These are phyloP conservation scores for Rhododendron vialii DNA, from an alignment of 148 eudicot species.

Conservation along the genomic window DNA sequence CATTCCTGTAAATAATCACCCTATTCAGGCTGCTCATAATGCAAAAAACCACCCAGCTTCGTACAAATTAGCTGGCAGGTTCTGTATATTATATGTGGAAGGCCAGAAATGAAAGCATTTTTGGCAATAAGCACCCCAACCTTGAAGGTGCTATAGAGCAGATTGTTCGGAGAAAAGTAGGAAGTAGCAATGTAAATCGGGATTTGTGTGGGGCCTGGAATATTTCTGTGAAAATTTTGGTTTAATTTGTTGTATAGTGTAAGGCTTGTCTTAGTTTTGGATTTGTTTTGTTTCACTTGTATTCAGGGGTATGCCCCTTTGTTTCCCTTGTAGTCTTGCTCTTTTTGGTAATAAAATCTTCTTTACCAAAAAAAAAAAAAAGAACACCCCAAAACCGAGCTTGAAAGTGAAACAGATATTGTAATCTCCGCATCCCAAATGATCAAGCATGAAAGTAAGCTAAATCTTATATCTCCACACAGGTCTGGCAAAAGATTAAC, in stretches of 20 bases:
- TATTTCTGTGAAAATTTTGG: not conserved
- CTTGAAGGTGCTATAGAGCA: not conserved
- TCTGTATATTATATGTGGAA: not conserved
- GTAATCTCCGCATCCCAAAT: not conserved
- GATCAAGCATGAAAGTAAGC: not conserved
- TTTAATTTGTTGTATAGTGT: not conserved
- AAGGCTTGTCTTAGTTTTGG: not conserved
- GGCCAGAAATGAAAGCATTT: not conserved
- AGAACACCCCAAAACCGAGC: not conserved
- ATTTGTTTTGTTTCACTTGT: not conserved
- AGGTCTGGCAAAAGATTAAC: slow-evolving; percentile 17
- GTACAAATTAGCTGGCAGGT: not conserved
- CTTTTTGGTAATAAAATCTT: not conserved
- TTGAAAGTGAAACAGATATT: not conserved
- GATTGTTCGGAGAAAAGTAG: not conserved
- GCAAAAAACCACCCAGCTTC: not conserved
- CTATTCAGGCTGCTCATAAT: slow-evolving; percentile 10
- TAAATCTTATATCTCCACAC: not conserved
- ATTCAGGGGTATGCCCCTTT: not conserved
- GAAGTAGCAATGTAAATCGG: not conserved
- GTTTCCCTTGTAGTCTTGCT: not conserved
- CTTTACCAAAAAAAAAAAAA: not conserved
- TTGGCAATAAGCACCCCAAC: not conserved
- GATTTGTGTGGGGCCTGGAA: not conserved
- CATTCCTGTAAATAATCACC: slow-evolving; percentile 58